Evolutionary conservation across 192 early-diverging fungal species (phyloP).

Genomic region (Coemansia sp.): DNA sequence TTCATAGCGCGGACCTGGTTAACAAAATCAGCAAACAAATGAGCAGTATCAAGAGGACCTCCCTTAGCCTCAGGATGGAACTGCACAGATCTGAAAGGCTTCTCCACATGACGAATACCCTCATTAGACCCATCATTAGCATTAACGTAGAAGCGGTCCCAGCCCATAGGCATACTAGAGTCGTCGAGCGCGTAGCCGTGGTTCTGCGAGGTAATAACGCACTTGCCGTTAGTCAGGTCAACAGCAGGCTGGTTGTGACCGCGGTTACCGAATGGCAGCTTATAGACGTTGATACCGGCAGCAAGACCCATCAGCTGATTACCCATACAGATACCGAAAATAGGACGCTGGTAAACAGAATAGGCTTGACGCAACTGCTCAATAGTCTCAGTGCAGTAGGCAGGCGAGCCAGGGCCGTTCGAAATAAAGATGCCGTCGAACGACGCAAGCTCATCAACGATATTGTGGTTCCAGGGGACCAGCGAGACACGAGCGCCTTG

Average conservation of each 20-base stretch:
- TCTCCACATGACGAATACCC: conserved; percentile 88
- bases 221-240: conserved; percentile 90
- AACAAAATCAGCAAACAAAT: conserved; percentile 95
- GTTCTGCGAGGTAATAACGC: conserved; percentile 99
- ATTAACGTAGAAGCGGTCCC: conserved; percentile 92
- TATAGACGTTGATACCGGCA: conserved; percentile 86
- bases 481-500: conserved; percentile 92
- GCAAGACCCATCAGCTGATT: conserved; percentile 97
- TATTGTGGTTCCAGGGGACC: conserved; percentile 97
- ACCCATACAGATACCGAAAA: conserved; percentile 99
- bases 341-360: conserved; percentile 74
- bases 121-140: conserved; percentile 99
- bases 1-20: conserved; percentile 69
- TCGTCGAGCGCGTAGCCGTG: conserved; percentile 96
- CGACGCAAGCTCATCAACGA: conserved; percentile 71
- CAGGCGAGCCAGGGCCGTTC: conserved; percentile 99
- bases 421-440: conserved; percentile 89
- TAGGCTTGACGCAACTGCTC: conserved; percentile 72
- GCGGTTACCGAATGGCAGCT: conserved; percentile 99
- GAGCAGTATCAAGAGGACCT: conserved; percentile 96
- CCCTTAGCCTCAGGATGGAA: conserved; percentile 99
- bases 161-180: conserved; percentile 61
- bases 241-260: conserved; percentile 99
- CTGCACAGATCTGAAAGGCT: conserved; percentile 96
- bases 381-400: conserved; percentile 78